Base-by-base conservation (phyloP, 1,284 basidiomycete genomes). In the Sporisorium graminicola region DNA sequence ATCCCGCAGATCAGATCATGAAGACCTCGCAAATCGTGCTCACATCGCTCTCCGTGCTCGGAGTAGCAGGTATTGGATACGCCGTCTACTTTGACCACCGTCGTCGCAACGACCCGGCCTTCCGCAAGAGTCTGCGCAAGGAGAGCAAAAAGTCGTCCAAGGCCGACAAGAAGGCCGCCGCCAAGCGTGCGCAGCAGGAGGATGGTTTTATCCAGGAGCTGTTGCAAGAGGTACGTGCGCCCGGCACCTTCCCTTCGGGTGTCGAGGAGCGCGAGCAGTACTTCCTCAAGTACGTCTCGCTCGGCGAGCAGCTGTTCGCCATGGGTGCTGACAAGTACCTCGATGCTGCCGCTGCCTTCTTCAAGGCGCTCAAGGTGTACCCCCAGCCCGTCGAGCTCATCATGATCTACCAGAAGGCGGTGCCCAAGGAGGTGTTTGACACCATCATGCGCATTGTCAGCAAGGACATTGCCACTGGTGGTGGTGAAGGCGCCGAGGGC, bases 281-380 rank as follows among this genome's bases (percentile, higher is more conserved):
- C 88, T 99, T 99, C 87, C 94, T 96, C 91, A 88, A 90, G 57
- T 92, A 95, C 82, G 93, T 98, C 55, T 90, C 90, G 64, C 89
- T 92, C 82, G 96, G 95, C 74, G 96, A 99, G 88, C 90, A 91
- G 78, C 89, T 98, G 49, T 90, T 92, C 72, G 86, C 89, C 16
- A 89, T 91, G 88, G 95, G 95, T 92, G 60, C 80, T 24, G 54
- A 75, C 50, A 75, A 77, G 59, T 78, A 84, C 53, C 77, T 82
- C 26, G 74, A 91, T 20, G 92, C 96, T 8, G 95, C 97, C 29
- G 88, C 93, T 82, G 90, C 92, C 59, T 98, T 98, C 90, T 98
- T 92, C 90, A 91, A 93, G 67, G 96, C 94, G 6, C 90, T 98
- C 73, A 91, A 93, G 66, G 95, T 97, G 50, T 99, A 98, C 88